Evolutionary conservation across 2,329 filamentous ascomycete species (phyloP), one percentile per base, ranked within the genome.

Genomic region (Beauveria asiatica): DNA sequence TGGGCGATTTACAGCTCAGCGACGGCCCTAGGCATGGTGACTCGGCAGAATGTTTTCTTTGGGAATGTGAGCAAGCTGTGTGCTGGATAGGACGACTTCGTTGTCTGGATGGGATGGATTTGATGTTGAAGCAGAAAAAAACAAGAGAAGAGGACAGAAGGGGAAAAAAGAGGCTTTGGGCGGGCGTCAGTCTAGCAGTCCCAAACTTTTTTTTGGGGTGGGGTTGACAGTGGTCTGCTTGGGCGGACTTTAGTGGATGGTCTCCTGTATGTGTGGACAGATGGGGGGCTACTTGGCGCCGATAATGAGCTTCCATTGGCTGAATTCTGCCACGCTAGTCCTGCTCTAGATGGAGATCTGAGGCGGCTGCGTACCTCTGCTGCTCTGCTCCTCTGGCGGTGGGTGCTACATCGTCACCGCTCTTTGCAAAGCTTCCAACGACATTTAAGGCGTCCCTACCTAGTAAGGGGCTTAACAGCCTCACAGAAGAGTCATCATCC

Each of bases 1-100:
- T 87, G 86, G 85, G 83, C 57, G 78, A 83, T 90, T 92, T 92
- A 95, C 88, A 93, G 89, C 88, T 88, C 87, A 89, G 85, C 87
- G 87, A 88, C 80, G 81, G 87, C 85, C 86, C 81, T 84, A 83
- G 84, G 84, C 83, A 86, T 87, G 74, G 66, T 77, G 70, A 80
- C 80, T 88, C 85, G 87, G 89, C 86, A 80, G 86, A 87, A 86
- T 84, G 83, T 80, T 71, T 69, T 73, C 66, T 65, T 69, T 63
- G 65, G 53, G 37, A 37, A 48, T 39, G 17, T 48, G 30, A 45
- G 57, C 50, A 54, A n/a, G 13, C 42, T 27, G 17, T 53, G 25
- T 54, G 49, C 57, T 45, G 17, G 16, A 54, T 37, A 61, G 60
- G 41, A 44, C 49, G 60, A 61, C 60, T 61, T 61, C 60, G 60